phyloP scores from a whole-genome alignment of 2,329 filamentous ascomycete species.

The Fusarium sp. region DNA sequence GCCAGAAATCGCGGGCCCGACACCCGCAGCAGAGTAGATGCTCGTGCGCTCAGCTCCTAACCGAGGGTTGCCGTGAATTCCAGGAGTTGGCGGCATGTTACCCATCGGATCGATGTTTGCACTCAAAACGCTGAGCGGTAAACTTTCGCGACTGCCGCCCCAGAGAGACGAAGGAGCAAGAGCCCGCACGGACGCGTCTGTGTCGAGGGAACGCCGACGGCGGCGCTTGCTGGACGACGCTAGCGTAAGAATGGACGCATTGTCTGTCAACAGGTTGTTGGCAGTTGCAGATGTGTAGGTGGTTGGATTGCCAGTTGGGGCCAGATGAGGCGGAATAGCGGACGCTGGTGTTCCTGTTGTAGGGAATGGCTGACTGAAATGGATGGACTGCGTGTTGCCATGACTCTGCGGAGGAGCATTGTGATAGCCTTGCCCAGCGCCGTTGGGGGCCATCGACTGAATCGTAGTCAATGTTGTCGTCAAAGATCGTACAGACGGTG shows the following conservation, averaged over 20 bases:
- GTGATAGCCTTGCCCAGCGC: slow-evolving; percentile 49
- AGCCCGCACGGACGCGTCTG: slow-evolving; percentile 84
- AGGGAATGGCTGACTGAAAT: slow-evolving; percentile 73
- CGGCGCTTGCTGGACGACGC: slow-evolving; percentile 83
- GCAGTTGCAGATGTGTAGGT: slow-evolving; percentile 83
- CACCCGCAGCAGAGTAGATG: slow-evolving; percentile 80
- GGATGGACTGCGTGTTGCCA: slow-evolving; percentile 60
- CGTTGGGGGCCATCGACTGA: slow-evolving; percentile 74
- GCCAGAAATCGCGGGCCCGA: slow-evolving; percentile 70
- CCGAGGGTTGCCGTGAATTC: slow-evolving; percentile 60
- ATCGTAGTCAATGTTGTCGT: slow-evolving; percentile 88
- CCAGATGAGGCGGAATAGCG: slow-evolving; percentile 76
- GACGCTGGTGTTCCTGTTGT: slow-evolving; percentile 70
- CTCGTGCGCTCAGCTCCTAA: slow-evolving; percentile 72
- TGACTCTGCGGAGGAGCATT: slow-evolving; percentile 46
- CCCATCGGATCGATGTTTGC: slow-evolving; percentile 68
- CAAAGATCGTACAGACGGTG: slow-evolving; percentile 80
- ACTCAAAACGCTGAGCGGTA: slow-evolving; percentile 81
- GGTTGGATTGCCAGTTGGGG: slow-evolving; percentile 66
- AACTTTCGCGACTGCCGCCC: slow-evolving; percentile 81
- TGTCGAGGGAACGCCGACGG: slow-evolving; percentile 82
- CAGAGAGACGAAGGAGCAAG: slow-evolving; percentile 84
- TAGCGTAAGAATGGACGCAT: slow-evolving; percentile 85
- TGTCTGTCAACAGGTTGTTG: slow-evolving; percentile 83
- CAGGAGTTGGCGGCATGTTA: slow-evolving; percentile 54